Base-by-base conservation (phyloP, 768 basidiomycete genomes). In the Leccinellum luteum region DNA sequence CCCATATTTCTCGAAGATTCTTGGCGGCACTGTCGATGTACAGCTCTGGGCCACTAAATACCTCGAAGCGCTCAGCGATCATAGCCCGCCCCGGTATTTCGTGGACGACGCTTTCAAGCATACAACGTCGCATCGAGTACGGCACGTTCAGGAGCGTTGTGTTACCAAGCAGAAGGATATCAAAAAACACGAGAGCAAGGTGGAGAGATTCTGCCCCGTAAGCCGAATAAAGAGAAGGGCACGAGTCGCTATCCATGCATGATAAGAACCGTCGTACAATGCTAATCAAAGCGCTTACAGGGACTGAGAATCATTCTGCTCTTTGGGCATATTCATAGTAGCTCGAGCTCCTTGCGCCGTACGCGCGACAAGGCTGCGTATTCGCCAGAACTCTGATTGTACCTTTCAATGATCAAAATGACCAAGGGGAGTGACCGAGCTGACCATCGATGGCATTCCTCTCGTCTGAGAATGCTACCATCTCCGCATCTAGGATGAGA, bases 141-240 rank as follows among this genome's bases (percentile, higher is more conserved):
- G 85, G 72, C 3, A 67, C 67, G 12, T 76, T 73, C 7, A 92
- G 62, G 12, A 92, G 73, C 8, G 81, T 85, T 34, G 69, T 64
- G n/a, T 74, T 81, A 62, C 94, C 83, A 0, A 92, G 73, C n/a
- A 81, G 69, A 6, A 97, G 78, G 14, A 95, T 64, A 65, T 97
- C 94, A 65, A 95, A 97, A 75, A 94, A 95, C 13, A 93, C 86
- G 17, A 96, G 78, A 19, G 85, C 90, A 7, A 94, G 82, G 59
- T 86, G 87, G 2, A 85, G 79, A 10, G 74, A 67, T 15, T 73
- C 72, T n/a, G n/a, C n/a, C 7, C 59, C 47, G 19, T 74, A 70
- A 3, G 75, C 73, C 8, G 81, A 79, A 48, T 70, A 57, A 35
- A 81, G 66, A 4, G 80, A 81, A 54, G 71, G 70, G 47, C 78